Conservation (phyloP, 164 flowering plant species). For the Tetrastigma voinierianum region DNA sequence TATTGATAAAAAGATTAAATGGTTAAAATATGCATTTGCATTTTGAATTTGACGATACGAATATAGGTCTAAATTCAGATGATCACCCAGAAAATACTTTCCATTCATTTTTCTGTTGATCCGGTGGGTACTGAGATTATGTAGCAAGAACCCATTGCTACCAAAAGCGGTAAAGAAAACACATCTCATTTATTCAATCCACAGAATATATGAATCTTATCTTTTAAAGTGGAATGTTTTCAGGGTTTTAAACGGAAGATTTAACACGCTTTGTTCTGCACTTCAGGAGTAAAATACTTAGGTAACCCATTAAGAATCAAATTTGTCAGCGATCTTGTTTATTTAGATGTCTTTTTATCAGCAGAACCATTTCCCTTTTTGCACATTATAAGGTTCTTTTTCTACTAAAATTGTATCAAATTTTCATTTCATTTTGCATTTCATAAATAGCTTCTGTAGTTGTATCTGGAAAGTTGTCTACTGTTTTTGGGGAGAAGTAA, state of each 20-base stretch:
- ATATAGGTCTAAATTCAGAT: slow-evolving; percentile 58
- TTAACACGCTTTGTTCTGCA: neutral
- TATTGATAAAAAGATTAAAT: neutral
- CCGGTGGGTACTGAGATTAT: slow-evolving; percentile 78
- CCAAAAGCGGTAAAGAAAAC: slow-evolving; percentile 10
- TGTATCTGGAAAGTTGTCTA: neutral
- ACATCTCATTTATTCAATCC: neutral
- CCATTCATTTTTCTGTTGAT: slow-evolving; percentile 64
- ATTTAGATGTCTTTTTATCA: neutral
- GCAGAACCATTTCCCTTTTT: neutral
- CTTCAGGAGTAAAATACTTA: neutral
- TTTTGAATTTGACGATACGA: slow-evolving; percentile 35
- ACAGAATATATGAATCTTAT: neutral
- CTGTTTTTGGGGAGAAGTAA: neutral
- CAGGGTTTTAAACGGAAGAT: neutral
- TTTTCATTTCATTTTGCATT: neutral
- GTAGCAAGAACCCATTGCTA: slow-evolving; percentile 32
- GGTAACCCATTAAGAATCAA: slow-evolving; percentile 1
- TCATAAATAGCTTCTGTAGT: neutral
- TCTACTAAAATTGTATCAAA: no score
- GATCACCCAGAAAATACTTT: slow-evolving; percentile 39
- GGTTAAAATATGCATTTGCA: neutral
- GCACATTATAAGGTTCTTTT: neutral
- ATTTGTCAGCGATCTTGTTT: neutral
- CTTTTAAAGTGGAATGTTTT: slow-evolving; percentile 1